Evolutionary conservation across 2,329 filamentous ascomycete species (phyloP), one percentile per base, ranked within the genome.

Genomic region (Fusarium aywerte): DNA sequence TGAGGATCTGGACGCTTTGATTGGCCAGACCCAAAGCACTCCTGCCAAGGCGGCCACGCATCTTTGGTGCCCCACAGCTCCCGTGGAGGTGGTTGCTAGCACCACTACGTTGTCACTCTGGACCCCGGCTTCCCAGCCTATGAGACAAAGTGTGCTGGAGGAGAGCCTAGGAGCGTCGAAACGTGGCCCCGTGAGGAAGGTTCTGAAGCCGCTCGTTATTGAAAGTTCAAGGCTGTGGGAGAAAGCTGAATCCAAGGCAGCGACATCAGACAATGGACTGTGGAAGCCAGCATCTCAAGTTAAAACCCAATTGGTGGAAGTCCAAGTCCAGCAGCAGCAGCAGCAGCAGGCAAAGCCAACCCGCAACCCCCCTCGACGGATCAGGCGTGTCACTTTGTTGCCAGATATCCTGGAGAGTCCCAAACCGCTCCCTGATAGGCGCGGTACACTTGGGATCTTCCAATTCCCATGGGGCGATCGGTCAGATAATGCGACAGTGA

Each of bases 381-480:
- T 78, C 72, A 86, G 80, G 75, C 84, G 87, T 39, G 77, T 88
- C n/a, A 88, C 86, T 9, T 73, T 83, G 43, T 81, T 90, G 7
- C 86, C 88, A 15, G 88, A 90, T 72, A 90, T 90, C 61, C 72
- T 88, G 32, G 88, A 90, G 73, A 88, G 82, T 65, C 88, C 88
- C 5, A 78, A 85, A 71, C 87, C 87, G 33, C 78, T 90, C 6
- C 83, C 83, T 6, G 80, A 88, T 73, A 86, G 85, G 75, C 81
- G 83, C 39, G 86, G 82, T 13, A 89, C 86, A 12, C 80, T 90
- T 18, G 88, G 87, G 7, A 85, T 90, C 69, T 90, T 89, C 78
- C 85, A 88, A 69, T 89, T 89, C 67, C 86, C 88, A 4, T 89
- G 87, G 86, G 88, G 88, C 15, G 87, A 89, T 76, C 84, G 78